Evolutionary conservation across 1,284 basidiomycete species (phyloP).

Genomic region (Malassezia nana): DNA sequence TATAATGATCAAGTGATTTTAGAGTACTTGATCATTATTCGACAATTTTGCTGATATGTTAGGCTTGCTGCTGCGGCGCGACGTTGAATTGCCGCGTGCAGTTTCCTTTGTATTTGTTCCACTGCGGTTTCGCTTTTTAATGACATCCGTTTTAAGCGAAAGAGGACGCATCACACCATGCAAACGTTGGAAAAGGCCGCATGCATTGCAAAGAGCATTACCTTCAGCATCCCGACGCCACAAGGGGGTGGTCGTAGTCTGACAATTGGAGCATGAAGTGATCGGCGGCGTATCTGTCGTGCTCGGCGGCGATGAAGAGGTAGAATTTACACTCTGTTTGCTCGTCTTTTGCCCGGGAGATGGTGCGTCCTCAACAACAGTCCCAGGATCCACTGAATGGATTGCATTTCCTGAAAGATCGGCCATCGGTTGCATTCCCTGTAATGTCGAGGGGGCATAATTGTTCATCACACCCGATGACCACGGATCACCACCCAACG

Average conservation of each 20-base stretch:
- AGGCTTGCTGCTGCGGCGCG: not conserved
- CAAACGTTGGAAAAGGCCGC: slow-evolving; percentile 61
- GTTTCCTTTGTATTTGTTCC: not conserved
- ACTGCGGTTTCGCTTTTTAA: slow-evolving; percentile 67
- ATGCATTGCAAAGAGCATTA: slow-evolving; percentile 64
- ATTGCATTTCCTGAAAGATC: not conserved
- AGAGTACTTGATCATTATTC: not conserved
- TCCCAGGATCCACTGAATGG: not conserved
- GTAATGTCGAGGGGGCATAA: not conserved
- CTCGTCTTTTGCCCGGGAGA: not conserved
- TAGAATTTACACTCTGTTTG: not conserved
- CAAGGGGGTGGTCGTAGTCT: slow-evolving; percentile 86
- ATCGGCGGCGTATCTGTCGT: slow-evolving; percentile 43
- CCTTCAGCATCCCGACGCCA: slow-evolving; percentile 93
- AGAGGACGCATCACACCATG: slow-evolving; percentile 87
- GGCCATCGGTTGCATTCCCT: not conserved
- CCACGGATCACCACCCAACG: not conserved
- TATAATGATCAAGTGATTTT: not conserved
- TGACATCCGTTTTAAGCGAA: slow-evolving; percentile 90
- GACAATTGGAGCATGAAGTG: slow-evolving; percentile 84
- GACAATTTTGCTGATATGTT: not conserved
- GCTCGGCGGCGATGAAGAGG: not conserved
- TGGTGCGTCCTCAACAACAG: not conserved
- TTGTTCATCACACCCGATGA: not conserved
- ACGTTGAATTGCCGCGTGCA: not conserved